Conservation (phyloP, 768 basidiomycete genomes). For the Lepiota brunneoincarnata region DNA sequence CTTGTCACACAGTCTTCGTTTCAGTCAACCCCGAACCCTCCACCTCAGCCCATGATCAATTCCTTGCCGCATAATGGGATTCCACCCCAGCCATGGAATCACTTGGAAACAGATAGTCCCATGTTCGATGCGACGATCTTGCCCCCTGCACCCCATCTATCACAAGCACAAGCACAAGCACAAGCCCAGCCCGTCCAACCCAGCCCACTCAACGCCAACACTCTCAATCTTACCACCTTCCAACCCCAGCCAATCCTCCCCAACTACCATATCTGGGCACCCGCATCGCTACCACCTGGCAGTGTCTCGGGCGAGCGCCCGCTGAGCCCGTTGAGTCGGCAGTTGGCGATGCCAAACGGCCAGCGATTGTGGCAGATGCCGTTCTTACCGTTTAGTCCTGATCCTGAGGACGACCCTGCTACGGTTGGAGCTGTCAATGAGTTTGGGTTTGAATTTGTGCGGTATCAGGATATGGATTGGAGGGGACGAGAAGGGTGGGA, state of each 20-base stretch:
- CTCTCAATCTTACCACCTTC: background rate
- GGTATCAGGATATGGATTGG: slow-evolving; percentile 1
- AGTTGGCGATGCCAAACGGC: slow-evolving; percentile 10
- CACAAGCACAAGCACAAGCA: background rate
- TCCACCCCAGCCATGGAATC: background rate
- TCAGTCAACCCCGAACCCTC: background rate
- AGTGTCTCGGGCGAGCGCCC: background rate
- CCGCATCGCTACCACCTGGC: background rate
- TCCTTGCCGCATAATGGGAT: background rate
- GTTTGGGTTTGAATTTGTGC: slow-evolving; percentile 7
- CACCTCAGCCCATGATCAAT: background rate
- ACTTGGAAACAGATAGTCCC: background rate
- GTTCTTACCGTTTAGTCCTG: slow-evolving; percentile 6
- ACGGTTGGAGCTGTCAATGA: slow-evolving; percentile 1
- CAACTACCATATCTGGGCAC: slow-evolving; percentile 1
- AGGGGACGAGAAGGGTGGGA: slow-evolving; percentile 10
- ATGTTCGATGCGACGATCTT: background rate
- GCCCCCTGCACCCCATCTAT: background rate
- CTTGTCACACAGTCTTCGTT: background rate
- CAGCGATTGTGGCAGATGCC: slow-evolving; percentile 2
- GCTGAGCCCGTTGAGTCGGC: slow-evolving; percentile 2
- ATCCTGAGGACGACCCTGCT: background rate
- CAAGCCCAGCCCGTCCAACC: background rate
- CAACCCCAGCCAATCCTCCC: background rate
- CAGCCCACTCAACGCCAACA: background rate